A percentile compares a stretch with the other conserved stretches of the same genome.
These are phyloP conservation scores for Ramaria rubella DNA, from an alignment of 768 basidiomycete genomes.

Conservation along the genomic window DNA sequence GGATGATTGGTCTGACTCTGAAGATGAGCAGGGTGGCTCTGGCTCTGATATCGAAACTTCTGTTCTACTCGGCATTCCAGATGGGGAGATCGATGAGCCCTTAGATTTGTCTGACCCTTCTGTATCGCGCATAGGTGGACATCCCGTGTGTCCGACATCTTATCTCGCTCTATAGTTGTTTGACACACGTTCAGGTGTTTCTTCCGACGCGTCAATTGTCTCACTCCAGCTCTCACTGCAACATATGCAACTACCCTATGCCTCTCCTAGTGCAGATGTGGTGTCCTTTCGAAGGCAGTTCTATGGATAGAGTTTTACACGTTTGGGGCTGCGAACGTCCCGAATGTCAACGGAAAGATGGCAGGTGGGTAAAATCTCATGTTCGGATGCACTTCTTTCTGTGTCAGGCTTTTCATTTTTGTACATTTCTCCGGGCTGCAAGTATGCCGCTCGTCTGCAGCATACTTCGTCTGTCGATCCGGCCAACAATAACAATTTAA, in stretches of 20 bases:
- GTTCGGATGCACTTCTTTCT: background rate
- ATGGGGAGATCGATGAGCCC: conserved; percentile 54
- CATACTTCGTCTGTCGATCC: background rate
- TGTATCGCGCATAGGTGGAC: conserved; percentile 85
- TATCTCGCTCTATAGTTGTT: background rate
- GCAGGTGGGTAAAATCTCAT: conserved; percentile 50
- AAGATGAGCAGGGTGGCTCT: conserved; percentile 46
- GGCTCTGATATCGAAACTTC: conserved; percentile 52
- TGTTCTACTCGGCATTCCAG: conserved; percentile 75
- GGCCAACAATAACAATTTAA: background rate
- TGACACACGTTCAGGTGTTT: conserved; percentile 33
- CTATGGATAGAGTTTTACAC: conserved; percentile 79
- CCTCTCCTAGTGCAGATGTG: conserved; percentile 81
- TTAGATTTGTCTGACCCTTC: conserved; percentile 66
- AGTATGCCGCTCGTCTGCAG: no score
- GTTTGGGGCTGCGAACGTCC: conserved; percentile 74
- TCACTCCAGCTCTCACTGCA: conserved; percentile 61
- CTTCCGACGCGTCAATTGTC: conserved; percentile 57
- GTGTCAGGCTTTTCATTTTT: background rate
- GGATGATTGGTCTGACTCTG: conserved; percentile 78
- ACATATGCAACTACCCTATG: conserved; percentile 65
- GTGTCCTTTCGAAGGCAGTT: conserved; percentile 83
- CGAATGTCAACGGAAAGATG: conserved; percentile 66
- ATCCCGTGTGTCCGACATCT: conserved; percentile 54
- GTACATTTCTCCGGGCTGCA: no score